Conservation (phyloP, 805 yeast genomes). For the Saturnispora diversa region DNA sequence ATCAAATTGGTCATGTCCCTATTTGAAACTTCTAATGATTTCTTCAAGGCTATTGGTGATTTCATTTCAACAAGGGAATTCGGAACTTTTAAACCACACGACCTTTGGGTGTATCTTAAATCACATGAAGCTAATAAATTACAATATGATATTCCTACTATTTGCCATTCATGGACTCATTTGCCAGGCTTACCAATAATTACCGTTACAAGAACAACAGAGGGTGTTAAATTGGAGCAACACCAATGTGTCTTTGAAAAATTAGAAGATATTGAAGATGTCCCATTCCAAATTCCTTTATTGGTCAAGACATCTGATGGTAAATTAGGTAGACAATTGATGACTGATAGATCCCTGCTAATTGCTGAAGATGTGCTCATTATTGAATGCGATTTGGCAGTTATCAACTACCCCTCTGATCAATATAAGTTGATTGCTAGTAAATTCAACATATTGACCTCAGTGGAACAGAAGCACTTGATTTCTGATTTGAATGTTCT, state of each 20-base stretch:
- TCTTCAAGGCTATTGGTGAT: conserved; percentile 30
- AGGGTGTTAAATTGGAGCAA: conserved; percentile 34
- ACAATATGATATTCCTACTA: conserved; percentile 39
- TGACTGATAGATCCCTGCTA: conserved; percentile 35
- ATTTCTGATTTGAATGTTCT: conserved; percentile 35
- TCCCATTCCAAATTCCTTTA: conserved; percentile 58
- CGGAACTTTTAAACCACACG: conserved; percentile 39
- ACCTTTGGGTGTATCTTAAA: conserved; percentile 42
- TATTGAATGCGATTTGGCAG: conserved; percentile 39
- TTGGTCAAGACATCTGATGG: conserved; percentile 33
- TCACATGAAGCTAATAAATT: conserved; percentile 21
- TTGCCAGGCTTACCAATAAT: conserved; percentile 60
- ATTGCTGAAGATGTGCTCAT: conserved; percentile 26
- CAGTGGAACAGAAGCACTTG: conserved; percentile 31
- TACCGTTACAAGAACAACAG: conserved; percentile 34
- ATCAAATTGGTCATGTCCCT: conserved; percentile 44
- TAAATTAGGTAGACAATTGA: conserved; percentile 31
- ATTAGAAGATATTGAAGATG: conserved; percentile 37
- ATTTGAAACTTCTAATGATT: conserved; percentile 30
- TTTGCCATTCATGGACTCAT: conserved; percentile 54
- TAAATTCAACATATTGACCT: conserved; percentile 20
- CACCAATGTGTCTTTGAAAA: conserved; percentile 31
- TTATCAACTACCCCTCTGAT: conserved; percentile 38
- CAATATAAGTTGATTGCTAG: conserved; percentile 22
- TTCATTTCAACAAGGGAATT: conserved; percentile 32